Conservation (phyloP, 768 basidiomycete species). For the Ramaria sp. region DNA sequence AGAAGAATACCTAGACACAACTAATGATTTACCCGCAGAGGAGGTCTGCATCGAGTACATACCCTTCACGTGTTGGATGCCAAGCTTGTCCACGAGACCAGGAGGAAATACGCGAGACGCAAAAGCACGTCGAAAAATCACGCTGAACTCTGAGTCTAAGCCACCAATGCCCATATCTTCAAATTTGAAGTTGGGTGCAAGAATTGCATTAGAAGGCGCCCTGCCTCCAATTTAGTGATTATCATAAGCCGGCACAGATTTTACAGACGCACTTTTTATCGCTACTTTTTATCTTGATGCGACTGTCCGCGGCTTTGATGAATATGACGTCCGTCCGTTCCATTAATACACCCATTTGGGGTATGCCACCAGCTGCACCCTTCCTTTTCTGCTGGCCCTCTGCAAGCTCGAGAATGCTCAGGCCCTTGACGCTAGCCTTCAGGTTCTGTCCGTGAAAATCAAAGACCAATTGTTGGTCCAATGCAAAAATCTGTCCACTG, state of each 20-base stretch:
- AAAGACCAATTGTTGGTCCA: constrained; percentile 64
- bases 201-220: constrained; percentile 86
- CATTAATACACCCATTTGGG: constrained; percentile 64
- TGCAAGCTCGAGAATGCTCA: constrained; percentile 51
- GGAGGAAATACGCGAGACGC: constrained; percentile 98
- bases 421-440: constrained; percentile 53
- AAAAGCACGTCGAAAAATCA: constrained; percentile 97
- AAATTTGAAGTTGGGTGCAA: constrained; percentile 98
- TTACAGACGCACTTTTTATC: constrained; percentile 61
- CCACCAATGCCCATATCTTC: constrained; percentile 99
- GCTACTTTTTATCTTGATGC: constrained; percentile 86
- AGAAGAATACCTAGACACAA: constrained; percentile 67
- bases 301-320: constrained; percentile 70
- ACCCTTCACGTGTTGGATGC: constrained; percentile 98
- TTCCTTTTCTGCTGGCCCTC: constrained; percentile 40
- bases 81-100: constrained; percentile 90
- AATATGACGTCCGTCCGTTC: constrained; percentile 87
- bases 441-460: constrained; percentile 84
- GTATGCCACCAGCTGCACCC: constrained; percentile 20
- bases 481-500: constrained; percentile 57
- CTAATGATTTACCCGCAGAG: background rate
- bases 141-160: constrained; percentile 86
- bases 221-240: constrained; percentile 28
- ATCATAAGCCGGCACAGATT: constrained; percentile 1
- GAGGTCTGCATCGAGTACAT: constrained; percentile 11